Evolutionary conservation across 768 basidiomycete species (phyloP).

Genomic region (Pleurotus platypus): DNA sequence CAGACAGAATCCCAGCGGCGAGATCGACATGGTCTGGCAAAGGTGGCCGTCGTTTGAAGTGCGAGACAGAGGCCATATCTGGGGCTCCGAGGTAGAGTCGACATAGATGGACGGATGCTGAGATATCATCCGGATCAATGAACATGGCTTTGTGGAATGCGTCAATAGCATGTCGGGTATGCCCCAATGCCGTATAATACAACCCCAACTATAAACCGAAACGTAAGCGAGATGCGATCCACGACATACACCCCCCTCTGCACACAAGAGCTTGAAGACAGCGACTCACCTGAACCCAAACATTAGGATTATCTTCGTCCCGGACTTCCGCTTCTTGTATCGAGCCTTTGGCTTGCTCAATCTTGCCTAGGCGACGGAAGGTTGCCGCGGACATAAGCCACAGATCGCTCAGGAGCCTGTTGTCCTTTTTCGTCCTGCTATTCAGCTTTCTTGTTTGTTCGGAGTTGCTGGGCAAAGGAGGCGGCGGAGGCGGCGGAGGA

Average conservation of each 20-base stretch:
- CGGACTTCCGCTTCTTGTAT: conserved; percentile 93
- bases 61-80: conserved; percentile 9
- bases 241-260: neutral
- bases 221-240: neutral
- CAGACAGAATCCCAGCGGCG: conserved; percentile 75
- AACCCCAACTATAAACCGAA: conserved; percentile 57
- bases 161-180: conserved; percentile 61
- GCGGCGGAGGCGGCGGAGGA: conserved; percentile 37
- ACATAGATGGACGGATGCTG: conserved; percentile 76
- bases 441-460: conserved; percentile 33
- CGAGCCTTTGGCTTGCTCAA: conserved; percentile 85
- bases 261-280: too few relatives aligned
- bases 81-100: conserved; percentile 59
- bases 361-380: conserved; percentile 83
- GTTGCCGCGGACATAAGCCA: conserved; percentile 96
- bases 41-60: conserved; percentile 8
- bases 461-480: conserved; percentile 35
- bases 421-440: conserved; percentile 51
- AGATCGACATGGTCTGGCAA: conserved; percentile 59
- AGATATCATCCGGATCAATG: conserved; percentile 72
- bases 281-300: conserved; percentile 87
- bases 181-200: conserved; percentile 60
- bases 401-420: conserved; percentile 72
- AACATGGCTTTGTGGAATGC: conserved; percentile 89
- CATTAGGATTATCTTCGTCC: conserved; percentile 81